Percentiles rank a stretch among this genome's conserved stretches.
phyloP scores from a whole-genome alignment of 345 rosid species.

The Aegle marmelos region DNA sequence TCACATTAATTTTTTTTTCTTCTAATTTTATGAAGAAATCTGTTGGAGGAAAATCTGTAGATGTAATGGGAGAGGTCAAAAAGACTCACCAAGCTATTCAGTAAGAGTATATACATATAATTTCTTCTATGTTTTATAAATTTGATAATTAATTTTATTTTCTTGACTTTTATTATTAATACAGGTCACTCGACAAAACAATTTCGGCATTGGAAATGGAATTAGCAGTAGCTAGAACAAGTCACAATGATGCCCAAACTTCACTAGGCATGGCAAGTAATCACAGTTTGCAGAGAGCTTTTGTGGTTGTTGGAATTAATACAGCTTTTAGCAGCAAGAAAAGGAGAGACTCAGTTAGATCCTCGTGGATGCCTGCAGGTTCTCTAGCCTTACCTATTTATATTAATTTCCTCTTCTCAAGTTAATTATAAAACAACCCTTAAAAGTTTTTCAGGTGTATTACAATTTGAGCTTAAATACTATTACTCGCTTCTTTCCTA shows the following conservation, averaged over 20 bases:
- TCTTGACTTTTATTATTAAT: background rate
- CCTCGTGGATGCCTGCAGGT: conserved; percentile 88
- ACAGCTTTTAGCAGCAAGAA: conserved; percentile 91
- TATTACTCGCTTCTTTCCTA: background rate
- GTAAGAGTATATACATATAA: conserved; percentile 23
- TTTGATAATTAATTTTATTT: background rate
- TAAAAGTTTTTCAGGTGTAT: no score
- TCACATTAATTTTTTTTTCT: background rate
- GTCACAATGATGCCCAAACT: conserved; percentile 19
- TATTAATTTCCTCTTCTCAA: no score
- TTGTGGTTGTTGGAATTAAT: conserved; percentile 80
- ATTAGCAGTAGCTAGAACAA: conserved; percentile 45
- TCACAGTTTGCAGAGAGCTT: conserved; percentile 54
- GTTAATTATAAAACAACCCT: no score
- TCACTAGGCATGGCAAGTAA: conserved; percentile 29
- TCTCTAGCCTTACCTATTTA: background rate
- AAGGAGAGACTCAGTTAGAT: conserved; percentile 71
- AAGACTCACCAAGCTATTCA: conserved; percentile 69
- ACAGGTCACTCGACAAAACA: conserved; percentile 68
- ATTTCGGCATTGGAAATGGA: conserved; percentile 68
- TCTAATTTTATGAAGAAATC: conserved; percentile 39
- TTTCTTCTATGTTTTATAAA: background rate
- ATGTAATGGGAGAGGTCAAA: conserved; percentile 61
- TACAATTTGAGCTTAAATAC: background rate
- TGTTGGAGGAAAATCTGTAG: conserved; percentile 52